phyloP scores from a whole-genome alignment of 2,329 filamentous ascomycete species.

The Cladosporium oxysporum region DNA sequence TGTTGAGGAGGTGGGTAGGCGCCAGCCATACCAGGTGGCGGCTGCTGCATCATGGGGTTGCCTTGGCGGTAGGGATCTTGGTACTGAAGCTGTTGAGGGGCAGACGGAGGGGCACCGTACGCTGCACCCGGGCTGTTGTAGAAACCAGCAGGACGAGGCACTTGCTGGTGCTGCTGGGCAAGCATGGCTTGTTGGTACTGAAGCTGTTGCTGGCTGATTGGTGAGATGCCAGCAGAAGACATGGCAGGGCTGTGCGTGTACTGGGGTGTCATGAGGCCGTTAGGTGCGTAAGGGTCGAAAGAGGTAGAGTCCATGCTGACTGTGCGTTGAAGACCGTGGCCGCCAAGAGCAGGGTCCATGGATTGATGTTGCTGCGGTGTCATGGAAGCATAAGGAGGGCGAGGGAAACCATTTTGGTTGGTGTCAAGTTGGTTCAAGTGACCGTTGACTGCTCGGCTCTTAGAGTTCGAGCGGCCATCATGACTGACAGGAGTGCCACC shows the following conservation, averaged over 20 bases:
- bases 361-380: slow-evolving; percentile 28
- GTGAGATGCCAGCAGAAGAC: slow-evolving; percentile 37
- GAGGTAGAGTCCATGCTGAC: slow-evolving; percentile 52
- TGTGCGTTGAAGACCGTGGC: slow-evolving; percentile 46
- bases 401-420: slow-evolving; percentile 35
- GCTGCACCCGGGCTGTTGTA: slow-evolving; percentile 31
- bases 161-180: slow-evolving; percentile 42
- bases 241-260: slow-evolving; percentile 41
- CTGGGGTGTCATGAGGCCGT: slow-evolving; percentile 37
- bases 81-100: slow-evolving; percentile 27
- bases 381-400: slow-evolving; percentile 41
- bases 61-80: slow-evolving; percentile 47
- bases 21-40: slow-evolving; percentile 23
- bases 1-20: slow-evolving; percentile 23
- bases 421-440: slow-evolving; percentile 38
- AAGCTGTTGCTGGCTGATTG: slow-evolving; percentile 56
- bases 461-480: slow-evolving; percentile 39
- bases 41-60: slow-evolving; percentile 36
- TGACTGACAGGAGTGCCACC: slow-evolving; percentile 41
- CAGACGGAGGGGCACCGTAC: slow-evolving; percentile 32
- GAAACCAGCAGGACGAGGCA: slow-evolving; percentile 34
- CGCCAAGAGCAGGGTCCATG: slow-evolving; percentile 40
- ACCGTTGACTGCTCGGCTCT: slow-evolving; percentile 36
- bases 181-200: slow-evolving; percentile 59
- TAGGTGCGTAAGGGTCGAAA: slow-evolving; percentile 49